phyloP scores from a whole-genome alignment of 2,329 filamentous ascomycete species.

The Fusarium hostae region DNA sequence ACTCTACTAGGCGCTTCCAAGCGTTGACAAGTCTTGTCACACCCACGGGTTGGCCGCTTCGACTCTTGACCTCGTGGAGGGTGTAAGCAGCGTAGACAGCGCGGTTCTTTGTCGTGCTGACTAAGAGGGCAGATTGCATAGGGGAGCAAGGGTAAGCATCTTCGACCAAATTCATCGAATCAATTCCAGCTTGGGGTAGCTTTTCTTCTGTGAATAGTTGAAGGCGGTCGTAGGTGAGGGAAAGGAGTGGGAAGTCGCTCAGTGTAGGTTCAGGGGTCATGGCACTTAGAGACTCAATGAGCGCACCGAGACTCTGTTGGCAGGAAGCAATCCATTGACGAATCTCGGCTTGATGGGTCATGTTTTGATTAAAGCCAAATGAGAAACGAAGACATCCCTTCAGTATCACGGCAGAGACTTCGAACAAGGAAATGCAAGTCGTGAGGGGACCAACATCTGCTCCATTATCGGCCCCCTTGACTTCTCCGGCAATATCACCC shows the following conservation, averaged over 20 bases:
- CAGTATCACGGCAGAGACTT: slow-evolving; percentile 58
- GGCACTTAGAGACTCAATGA: not conserved
- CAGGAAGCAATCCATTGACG: slow-evolving; percentile 29
- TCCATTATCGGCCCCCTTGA: slow-evolving; percentile 22
- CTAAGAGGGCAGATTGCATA: slow-evolving; percentile 52
- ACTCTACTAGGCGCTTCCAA: slow-evolving; percentile 55
- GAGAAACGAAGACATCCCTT: slow-evolving; percentile 57
- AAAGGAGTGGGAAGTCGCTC: slow-evolving; percentile 33
- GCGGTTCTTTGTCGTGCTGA: slow-evolving; percentile 53
- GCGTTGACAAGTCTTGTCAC: slow-evolving; percentile 21
- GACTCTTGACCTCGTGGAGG: slow-evolving; percentile 40
- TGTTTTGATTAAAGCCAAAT: slow-evolving; percentile 56
- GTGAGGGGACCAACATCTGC: slow-evolving; percentile 26
- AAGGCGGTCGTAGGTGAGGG: slow-evolving; percentile 33
- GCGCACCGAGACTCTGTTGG: slow-evolving; percentile 1
- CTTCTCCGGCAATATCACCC: slow-evolving; percentile 28
- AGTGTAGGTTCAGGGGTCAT: slow-evolving; percentile 25
- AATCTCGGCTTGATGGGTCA: slow-evolving; percentile 55
- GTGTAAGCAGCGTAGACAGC: slow-evolving; percentile 50
- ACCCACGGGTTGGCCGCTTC: slow-evolving; percentile 33
- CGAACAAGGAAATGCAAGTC: slow-evolving; percentile 57
- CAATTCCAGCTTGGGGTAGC: slow-evolving; percentile 21
- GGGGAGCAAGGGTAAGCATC: slow-evolving; percentile 52
- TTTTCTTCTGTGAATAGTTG: slow-evolving; percentile 22
- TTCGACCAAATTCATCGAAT: slow-evolving; percentile 40